Conservation (phyloP, 495 filamentous ascomycete genomes). For the Aspergillus nidulans region DNA sequence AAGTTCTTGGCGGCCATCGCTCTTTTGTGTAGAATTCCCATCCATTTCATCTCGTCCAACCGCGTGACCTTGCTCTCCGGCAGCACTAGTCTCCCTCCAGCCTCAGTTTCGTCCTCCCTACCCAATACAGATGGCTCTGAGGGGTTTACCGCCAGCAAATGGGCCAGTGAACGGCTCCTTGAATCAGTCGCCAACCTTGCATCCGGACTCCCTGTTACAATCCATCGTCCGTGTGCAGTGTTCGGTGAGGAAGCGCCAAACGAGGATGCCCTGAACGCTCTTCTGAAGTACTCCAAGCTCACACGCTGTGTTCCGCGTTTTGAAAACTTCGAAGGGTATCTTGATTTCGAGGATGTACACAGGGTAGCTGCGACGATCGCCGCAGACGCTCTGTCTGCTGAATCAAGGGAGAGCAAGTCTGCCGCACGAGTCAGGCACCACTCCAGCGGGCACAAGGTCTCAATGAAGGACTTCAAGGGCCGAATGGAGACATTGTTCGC, state of each 20-base stretch:
- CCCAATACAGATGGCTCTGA: constrained; percentile 21
- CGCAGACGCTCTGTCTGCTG: no score
- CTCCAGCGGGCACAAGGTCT: no score
- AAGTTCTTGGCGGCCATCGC: constrained; percentile 29
- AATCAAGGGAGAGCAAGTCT: constrained; percentile 3
- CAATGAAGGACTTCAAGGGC: no score
- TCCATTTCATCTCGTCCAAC: constrained; percentile 49
- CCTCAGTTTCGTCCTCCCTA: background rate
- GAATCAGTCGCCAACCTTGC: constrained; percentile 19
- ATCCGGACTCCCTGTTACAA: background rate
- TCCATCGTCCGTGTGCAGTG: background rate
- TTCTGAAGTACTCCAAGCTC: background rate
- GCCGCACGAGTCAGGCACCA: constrained; percentile 7
- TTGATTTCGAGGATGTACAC: background rate
- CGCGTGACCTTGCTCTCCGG: constrained; percentile 9
- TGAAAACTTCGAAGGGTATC: background rate
- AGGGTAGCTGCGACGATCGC: no score
- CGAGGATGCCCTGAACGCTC: background rate
- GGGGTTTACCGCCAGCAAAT: constrained; percentile 49
- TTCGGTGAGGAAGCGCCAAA: background rate
- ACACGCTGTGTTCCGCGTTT: background rate
- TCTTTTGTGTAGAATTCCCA: constrained; percentile 29
- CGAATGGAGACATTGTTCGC: no score
- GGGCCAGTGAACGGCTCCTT: constrained; percentile 50
- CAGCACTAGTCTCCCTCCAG: background rate